Conservation (phyloP, 2,329 filamentous ascomycete genomes). For the Aspergillus sp. region DNA sequence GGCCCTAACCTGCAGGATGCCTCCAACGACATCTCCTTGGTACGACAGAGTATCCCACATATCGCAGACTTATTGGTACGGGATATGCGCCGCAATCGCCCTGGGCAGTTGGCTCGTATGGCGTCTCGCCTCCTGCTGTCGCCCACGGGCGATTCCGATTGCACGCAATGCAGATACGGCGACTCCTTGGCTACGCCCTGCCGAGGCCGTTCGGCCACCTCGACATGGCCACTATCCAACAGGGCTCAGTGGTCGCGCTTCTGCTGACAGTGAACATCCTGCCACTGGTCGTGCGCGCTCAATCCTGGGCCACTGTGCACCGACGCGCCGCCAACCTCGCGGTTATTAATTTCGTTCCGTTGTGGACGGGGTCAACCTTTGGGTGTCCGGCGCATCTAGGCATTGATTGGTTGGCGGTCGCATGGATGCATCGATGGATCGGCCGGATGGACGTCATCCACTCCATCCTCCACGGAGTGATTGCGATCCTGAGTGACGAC, state of each 20-base stretch:
- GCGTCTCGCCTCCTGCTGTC: background rate
- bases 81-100: constrained; percentile 2
- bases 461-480: background rate
- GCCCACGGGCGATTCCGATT: background rate
- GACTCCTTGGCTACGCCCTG: constrained; percentile 1
- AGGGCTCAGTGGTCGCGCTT: background rate
- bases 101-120: constrained; percentile 1
- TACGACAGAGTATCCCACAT: constrained; percentile 4
- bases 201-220: background rate
- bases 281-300: background rate
- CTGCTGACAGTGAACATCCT: constrained; percentile 3
- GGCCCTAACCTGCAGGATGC: constrained; percentile 2
- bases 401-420: background rate
- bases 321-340: constrained; percentile 1
- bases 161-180: background rate
- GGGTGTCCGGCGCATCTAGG: background rate
- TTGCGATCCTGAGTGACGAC: background rate
- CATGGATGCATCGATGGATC: constrained; percentile 1
- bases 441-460: constrained; percentile 1
- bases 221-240: background rate
- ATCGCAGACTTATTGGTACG: constrained; percentile 3
- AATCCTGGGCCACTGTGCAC: background rate
- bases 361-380: background rate
- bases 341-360: background rate
- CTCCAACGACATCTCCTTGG: constrained; percentile 4